Evolutionary conservation across 2,329 filamentous ascomycete genomes (phyloP).

Genomic region (Colletotrichum siamense): DNA sequence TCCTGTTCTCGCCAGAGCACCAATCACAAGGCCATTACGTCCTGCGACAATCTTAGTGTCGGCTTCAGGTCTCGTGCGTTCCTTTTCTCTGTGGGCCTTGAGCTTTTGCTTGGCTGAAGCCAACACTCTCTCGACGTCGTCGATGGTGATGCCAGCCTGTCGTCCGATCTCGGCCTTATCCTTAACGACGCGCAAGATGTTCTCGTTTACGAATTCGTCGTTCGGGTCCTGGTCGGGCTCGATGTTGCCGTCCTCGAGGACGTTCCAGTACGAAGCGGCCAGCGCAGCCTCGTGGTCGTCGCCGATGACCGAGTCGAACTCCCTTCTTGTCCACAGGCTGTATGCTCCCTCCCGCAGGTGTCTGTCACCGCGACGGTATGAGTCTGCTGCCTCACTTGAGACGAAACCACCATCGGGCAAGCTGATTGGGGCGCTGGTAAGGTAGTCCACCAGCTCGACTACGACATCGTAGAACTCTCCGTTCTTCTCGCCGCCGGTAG

Average conservation of each 20-base stretch:
- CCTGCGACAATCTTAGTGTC: conserved; percentile 89
- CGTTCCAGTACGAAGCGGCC: conserved; percentile 83
- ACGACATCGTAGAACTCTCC: conserved; percentile 79
- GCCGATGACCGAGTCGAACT: conserved; percentile 80
- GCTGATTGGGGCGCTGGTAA: conserved; percentile 74
- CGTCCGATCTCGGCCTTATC: conserved; percentile 73
- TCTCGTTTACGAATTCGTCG: conserved; percentile 94
- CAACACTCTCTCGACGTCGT: conserved; percentile 73
- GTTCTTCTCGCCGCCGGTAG: conserved; percentile 50
- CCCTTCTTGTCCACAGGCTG: conserved; percentile 91
- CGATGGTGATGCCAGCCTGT: conserved; percentile 75
- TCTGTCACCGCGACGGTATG: conserved; percentile 72
- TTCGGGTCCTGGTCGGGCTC: conserved; percentile 82
- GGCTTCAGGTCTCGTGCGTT: conserved; percentile 76
- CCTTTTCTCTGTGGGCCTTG: conserved; percentile 72
- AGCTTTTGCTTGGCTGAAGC: conserved; percentile 71
- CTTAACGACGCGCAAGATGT: conserved; percentile 77
- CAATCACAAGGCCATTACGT: conserved; percentile 90
- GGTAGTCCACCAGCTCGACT: conserved; percentile 84
- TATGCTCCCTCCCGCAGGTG: conserved; percentile 92
- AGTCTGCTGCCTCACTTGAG: conserved; percentile 91
- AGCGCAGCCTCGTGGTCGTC: conserved; percentile 57
- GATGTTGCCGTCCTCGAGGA: conserved; percentile 86
- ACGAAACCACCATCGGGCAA: conserved; percentile 77
- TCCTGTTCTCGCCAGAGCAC: conserved; percentile 78